These are phyloP conservation scores for Aspergillus terreus DNA, from an alignment of 2,329 filamentous ascomycete genomes.

Conservation along the genomic window DNA sequence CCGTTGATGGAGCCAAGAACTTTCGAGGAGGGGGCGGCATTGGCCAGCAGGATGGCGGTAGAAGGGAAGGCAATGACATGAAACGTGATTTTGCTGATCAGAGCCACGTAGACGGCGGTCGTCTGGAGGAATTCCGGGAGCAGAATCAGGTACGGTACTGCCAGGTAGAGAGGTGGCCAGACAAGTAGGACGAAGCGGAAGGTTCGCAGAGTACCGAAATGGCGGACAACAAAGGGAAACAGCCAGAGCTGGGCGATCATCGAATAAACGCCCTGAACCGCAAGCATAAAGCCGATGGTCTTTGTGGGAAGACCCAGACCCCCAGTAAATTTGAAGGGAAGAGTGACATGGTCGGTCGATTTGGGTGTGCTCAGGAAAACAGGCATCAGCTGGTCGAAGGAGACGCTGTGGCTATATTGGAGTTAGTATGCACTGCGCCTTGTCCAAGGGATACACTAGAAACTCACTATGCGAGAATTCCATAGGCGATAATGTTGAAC, in stretches of 20 bases:
- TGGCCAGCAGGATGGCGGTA: constrained; percentile 82
- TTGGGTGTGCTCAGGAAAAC: constrained; percentile 77
- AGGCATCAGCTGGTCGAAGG: constrained; percentile 88
- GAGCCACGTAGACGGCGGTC: constrained; percentile 69
- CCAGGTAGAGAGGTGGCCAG: constrained; percentile 84
- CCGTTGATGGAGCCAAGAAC: constrained; percentile 92
- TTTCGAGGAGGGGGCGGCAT: constrained; percentile 77
- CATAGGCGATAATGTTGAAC: constrained; percentile 83
- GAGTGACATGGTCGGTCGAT: constrained; percentile 47
- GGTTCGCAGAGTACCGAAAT: constrained; percentile 72
- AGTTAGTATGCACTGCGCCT: constrained; percentile 45
- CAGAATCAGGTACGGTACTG: constrained; percentile 84
- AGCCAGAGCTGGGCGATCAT: constrained; percentile 81
- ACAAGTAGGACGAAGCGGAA: constrained; percentile 77
- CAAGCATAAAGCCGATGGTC: constrained; percentile 81
- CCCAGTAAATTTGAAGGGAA: constrained; percentile 86
- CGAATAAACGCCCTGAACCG: constrained; percentile 83
- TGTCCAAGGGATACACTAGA: neutral
- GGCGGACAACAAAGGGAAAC: constrained; percentile 72
- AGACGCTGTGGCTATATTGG: constrained; percentile 79
- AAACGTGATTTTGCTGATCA: constrained; percentile 91
- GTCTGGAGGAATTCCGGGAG: constrained; percentile 70
- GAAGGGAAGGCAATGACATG: constrained; percentile 88
- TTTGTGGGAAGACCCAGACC: constrained; percentile 82
- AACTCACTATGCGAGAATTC: constrained; percentile 89